Evolutionary conservation across 495 filamentous ascomycete genomes (phyloP).

Genomic region (Mycothermus thermophilus): DNA sequence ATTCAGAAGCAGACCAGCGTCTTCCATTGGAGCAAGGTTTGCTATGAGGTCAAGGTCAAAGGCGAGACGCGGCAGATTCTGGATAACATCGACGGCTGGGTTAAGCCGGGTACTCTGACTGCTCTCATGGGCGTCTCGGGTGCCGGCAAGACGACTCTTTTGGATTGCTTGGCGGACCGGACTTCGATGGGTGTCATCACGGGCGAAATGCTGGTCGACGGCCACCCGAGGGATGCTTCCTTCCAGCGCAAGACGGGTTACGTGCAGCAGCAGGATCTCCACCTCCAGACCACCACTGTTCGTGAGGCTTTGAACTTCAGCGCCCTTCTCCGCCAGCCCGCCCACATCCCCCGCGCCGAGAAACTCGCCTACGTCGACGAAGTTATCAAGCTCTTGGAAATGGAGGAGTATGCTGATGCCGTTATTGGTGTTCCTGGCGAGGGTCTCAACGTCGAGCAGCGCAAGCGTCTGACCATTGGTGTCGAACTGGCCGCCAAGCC

Average conservation of each 20-base stretch:
- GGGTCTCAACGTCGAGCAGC: conserved; percentile 85
- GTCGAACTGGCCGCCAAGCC: conserved; percentile 88
- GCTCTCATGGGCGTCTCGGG: conserved; percentile 74
- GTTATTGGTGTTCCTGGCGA: conserved; percentile 78
- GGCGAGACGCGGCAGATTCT: conserved; percentile 58
- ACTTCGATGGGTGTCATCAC: conserved; percentile 77
- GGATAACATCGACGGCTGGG: conserved; percentile 77
- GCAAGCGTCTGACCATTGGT: conserved; percentile 80
- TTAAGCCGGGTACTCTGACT: conserved; percentile 79
- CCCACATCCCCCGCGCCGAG: conserved; percentile 48
- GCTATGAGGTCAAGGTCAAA: conserved; percentile 85
- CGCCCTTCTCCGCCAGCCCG: conserved; percentile 73
- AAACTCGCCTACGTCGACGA: conserved; percentile 82
- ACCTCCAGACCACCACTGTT: conserved; percentile 73
- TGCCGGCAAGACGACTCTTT: conserved; percentile 60
- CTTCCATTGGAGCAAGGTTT: conserved; percentile 78
- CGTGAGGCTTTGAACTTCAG: conserved; percentile 74
- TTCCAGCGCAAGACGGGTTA: conserved; percentile 94
- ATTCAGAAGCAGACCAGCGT: conserved; percentile 49
- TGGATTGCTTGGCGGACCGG: conserved; percentile 61
- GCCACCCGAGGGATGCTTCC: conserved; percentile 54
- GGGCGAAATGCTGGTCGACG: conserved; percentile 78
- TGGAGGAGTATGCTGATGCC: conserved; percentile 79
- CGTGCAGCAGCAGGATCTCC: conserved; percentile 91
- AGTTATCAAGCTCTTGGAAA: conserved; percentile 77